These are phyloP conservation scores for Leonotis leonurus DNA, from an alignment of 257 asterid species.

Conservation along the genomic window DNA sequence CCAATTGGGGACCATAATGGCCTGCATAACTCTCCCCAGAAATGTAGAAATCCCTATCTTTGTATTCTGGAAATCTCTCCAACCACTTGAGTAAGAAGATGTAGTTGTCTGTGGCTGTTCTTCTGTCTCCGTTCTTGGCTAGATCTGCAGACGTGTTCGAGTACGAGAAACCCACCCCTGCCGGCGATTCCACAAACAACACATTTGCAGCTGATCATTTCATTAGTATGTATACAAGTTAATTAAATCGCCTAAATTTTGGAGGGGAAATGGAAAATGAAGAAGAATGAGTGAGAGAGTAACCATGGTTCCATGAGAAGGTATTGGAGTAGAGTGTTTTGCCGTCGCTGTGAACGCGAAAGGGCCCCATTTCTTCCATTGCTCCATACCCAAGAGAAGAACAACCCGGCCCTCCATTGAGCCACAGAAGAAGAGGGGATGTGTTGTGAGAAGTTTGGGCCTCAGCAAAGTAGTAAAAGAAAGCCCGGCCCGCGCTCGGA, in stretches of 20 bases:
- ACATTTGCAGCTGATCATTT: conserved; percentile 68
- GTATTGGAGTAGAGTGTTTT: conserved; percentile 54
- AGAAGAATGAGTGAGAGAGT: no score
- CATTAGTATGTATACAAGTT: neutral
- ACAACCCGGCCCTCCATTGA: conserved; percentile 94
- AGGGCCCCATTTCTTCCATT: conserved; percentile 83
- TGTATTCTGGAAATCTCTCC: conserved; percentile 54
- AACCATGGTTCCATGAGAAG: conserved; percentile 74
- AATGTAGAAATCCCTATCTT: conserved; percentile 44
- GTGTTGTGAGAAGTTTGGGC: conserved; percentile 29
- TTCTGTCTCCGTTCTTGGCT: conserved; percentile 35
- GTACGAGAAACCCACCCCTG: conserved; percentile 84
- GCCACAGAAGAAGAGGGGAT: conserved; percentile 77
- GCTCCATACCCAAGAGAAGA: conserved; percentile 87
- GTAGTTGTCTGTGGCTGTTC: conserved; percentile 47
- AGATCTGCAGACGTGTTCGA: conserved; percentile 48
- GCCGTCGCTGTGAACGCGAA: conserved; percentile 69
- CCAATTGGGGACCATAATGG: conserved; percentile 67
- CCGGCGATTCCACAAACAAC: conserved; percentile 74
- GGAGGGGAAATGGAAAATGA: no score
- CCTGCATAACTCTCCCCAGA: conserved; percentile 76
- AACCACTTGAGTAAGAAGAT: conserved; percentile 53
- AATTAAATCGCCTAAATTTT: no score
- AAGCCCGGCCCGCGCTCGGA: conserved; percentile 40
- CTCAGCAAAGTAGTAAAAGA: conserved; percentile 56